Evolutionary conservation across 164 flowering plant species (phyloP).

Genomic region (Warburgia ugandensis): DNA sequence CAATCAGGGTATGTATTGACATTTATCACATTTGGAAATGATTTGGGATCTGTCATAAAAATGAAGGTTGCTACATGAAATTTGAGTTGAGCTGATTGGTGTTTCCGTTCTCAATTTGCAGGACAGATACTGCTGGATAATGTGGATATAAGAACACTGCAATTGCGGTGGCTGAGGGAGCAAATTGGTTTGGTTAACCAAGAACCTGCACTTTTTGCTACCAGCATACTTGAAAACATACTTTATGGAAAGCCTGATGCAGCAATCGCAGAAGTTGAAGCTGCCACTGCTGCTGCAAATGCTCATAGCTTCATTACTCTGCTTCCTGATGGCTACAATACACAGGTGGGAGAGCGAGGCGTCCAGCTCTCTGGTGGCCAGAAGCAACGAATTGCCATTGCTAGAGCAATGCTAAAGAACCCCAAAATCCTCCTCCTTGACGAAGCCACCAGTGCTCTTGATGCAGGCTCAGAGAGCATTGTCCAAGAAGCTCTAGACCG

Average conservation of each 20-base stretch:
- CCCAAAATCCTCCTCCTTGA: conserved; percentile 93
- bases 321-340: conserved; percentile 84
- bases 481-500: conserved; percentile 97
- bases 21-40: not conserved
- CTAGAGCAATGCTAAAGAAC: conserved; percentile 91
- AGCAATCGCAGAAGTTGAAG: conserved; percentile 77
- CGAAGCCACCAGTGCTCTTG: conserved; percentile 98
- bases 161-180: conserved; percentile 75
- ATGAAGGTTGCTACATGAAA: too few species aligned
- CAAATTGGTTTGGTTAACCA: conserved; percentile 96
- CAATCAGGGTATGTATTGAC: conserved; percentile 50
- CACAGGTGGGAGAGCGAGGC: conserved; percentile 98
- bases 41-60: too few species aligned
- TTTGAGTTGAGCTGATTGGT: not conserved
- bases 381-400: conserved; percentile 95
- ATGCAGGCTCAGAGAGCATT: conserved; percentile 86
- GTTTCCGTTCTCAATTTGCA: conserved; percentile 24
- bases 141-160: conserved; percentile 73
- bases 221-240: conserved; percentile 86
- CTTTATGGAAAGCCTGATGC: conserved; percentile 94
- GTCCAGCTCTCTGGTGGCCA: conserved; percentile 97
- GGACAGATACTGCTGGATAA: conserved; percentile 79
- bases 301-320: conserved; percentile 86
- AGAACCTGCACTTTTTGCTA: conserved; percentile 98
- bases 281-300: conserved; percentile 85